Percentiles rank a stretch among this genome's conserved stretches.
These are phyloP conservation scores for Oldenlandia corymbosa DNA, from an alignment of 257 asterid genomes.

Conservation along the genomic window DNA sequence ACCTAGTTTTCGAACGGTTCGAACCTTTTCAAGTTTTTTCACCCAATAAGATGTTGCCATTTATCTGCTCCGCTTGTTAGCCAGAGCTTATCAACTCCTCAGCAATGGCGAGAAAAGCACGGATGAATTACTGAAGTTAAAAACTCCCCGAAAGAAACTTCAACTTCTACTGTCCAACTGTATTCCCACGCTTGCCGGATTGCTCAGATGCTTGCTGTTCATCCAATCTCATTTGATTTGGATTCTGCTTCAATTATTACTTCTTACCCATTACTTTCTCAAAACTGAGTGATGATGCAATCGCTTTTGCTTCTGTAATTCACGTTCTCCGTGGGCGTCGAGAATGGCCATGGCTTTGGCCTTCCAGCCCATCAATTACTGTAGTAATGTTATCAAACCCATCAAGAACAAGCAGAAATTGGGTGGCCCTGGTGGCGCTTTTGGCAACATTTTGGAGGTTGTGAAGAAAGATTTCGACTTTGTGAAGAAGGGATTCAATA, in stretches of 20 bases:
- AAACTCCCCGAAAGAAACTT: too few relatives aligned
- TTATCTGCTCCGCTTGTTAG: too few relatives aligned
- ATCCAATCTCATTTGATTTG: not conserved
- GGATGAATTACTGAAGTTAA: too few relatives aligned
- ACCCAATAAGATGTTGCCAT: too few relatives aligned
- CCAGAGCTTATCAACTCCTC: too few relatives aligned
- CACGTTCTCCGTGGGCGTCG: not conserved
- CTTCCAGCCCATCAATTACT: slow-evolving; percentile 27
- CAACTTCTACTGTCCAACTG: not conserved
- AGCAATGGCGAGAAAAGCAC: too few relatives aligned
- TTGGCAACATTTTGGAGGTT: slow-evolving; percentile 49
- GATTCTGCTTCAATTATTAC: not conserved
- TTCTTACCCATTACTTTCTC: not conserved
- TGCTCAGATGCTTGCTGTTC: slow-evolving; percentile 3
- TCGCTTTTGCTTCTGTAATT: not conserved
- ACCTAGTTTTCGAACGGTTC: too few relatives aligned
- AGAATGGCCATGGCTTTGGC: slow-evolving; percentile 19
- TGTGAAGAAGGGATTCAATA: slow-evolving; percentile 43
- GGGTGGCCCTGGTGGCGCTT: slow-evolving; percentile 32
- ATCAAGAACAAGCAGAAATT: slow-evolving; percentile 27
- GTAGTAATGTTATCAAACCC: slow-evolving; percentile 15
- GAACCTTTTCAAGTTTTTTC: too few relatives aligned
- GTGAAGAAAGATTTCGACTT: slow-evolving; percentile 53
- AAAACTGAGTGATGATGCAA: not conserved
- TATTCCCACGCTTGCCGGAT: not conserved